Base-by-base conservation (phyloP, 108 stramenopile species). In the Fragilaria crotonensis region DNA sequence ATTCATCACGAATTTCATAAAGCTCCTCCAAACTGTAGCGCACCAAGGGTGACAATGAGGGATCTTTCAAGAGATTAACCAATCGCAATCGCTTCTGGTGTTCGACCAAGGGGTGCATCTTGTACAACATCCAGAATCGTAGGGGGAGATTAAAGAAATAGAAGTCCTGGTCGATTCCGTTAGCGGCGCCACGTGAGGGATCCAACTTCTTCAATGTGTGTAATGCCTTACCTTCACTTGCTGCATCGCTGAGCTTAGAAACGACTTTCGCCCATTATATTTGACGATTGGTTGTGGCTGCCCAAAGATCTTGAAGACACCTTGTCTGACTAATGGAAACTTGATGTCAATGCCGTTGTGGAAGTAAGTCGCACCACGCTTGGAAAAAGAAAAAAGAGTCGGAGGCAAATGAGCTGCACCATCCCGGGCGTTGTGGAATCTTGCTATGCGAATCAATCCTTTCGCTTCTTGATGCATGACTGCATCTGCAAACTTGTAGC, bases 381-480 rank as follows among this genome's bases (percentile, higher is more conserved):
- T 41, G 7, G 36, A 41, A 41, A 14, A 11, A 14, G 11, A 11
- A 41, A 41, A 14, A 41, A 41, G 36, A 7, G 36, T 41, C 14
- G 36, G 36, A 11, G 36, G 36, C 36, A 41, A 14, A 41, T 7
- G 14, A 41, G 36, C 11, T 11, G 14, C 36, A 11, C 36, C 36
- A 41, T 41, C 36, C 7, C 14, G 7, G 32, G 26, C 55, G 57
- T 83, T 83, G 52, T 61, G 70, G 52, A 79, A 70, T 31, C 75
- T 71, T 20, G 69, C 76, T 45, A 64, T 60, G 51, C 76, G 81
- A 14, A 83, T 45, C 51, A 77, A 79, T 30, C 63, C 65, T 9
- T 28, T 46, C 52, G 31, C 48, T 59, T 83, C 81, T 41, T 83
- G 81, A 60, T 83, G 78, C 2, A 75, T 64, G 57, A 79, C 71